Evolutionary conservation across 257 asterid genomes (phyloP).

Genomic region (Nicotiana knightiana): DNA sequence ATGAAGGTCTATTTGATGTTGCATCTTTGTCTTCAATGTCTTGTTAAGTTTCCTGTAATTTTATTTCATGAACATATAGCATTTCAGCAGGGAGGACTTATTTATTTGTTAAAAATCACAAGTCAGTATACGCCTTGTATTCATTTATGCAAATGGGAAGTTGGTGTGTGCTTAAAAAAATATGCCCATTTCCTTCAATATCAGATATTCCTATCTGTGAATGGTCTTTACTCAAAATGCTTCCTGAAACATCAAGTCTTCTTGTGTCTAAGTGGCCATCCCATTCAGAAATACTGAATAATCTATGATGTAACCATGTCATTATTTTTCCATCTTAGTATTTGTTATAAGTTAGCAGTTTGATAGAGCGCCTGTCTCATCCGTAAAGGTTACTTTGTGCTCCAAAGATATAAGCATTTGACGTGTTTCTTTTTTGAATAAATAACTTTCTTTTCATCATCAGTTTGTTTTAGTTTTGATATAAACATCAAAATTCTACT

Average conservation of each 20-base stretch:
- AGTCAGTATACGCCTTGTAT: background rate
- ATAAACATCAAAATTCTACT: no score
- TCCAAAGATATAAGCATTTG: no score
- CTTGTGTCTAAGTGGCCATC: background rate
- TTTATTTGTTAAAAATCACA: background rate
- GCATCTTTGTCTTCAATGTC: background rate
- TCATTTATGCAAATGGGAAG: background rate
- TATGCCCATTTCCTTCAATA: background rate
- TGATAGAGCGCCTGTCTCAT: no score
- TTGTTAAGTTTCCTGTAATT: background rate
- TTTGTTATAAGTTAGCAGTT: no score
- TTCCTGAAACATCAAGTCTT: background rate
- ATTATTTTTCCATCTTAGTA: no score
- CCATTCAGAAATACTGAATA: background rate
- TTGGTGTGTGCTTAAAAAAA: background rate
- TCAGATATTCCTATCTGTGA: background rate
- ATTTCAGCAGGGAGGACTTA: background rate
- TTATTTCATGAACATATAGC: background rate
- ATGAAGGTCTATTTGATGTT: background rate
- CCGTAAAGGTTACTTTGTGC: no score
- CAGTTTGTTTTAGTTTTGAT: no score
- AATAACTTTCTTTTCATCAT: no score
- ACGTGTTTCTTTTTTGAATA: no score
- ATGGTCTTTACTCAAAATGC: background rate
- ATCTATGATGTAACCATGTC: no score